These are phyloP conservation scores for Ascocoryne sarcoides DNA, from an alignment of 2,329 filamentous ascomycete genomes.

Conservation along the genomic window DNA sequence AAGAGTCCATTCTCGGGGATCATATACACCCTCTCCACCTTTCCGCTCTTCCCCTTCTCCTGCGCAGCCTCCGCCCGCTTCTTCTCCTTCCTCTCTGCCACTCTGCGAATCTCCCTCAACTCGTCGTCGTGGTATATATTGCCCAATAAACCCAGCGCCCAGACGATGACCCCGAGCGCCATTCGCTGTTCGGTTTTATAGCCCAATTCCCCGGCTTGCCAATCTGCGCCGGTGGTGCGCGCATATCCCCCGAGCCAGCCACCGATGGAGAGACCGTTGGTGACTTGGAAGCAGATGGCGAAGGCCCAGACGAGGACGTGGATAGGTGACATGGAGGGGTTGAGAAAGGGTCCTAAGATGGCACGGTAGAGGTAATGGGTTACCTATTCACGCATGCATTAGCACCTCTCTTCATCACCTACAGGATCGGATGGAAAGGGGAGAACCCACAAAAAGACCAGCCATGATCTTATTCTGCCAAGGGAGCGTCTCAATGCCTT, in stretches of 20 bases:
- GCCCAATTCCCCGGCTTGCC: conserved; percentile 33
- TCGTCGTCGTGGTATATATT: conserved; percentile 90
- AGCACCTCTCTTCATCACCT: neutral
- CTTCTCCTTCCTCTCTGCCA: conserved; percentile 53
- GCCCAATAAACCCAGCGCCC: conserved; percentile 63
- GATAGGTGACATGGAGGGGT: conserved; percentile 89
- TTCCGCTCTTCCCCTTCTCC: conserved; percentile 20
- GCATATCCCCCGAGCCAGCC: conserved; percentile 79
- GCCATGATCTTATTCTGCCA: conserved; percentile 73
- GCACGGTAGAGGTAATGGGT: conserved; percentile 91
- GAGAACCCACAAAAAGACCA: conserved; percentile 45
- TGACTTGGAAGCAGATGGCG: conserved; percentile 66
- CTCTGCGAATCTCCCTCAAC: conserved; percentile 74
- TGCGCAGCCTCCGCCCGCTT: conserved; percentile 30
- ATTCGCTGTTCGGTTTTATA: conserved; percentile 34
- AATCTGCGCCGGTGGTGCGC: conserved; percentile 48
- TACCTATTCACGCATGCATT: conserved; percentile 35
- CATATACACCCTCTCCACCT: conserved; percentile 74
- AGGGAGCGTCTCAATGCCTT: conserved; percentile 52
- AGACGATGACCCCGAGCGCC: conserved; percentile 61
- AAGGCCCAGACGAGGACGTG: conserved; percentile 57
- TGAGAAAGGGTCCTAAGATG: conserved; percentile 69
- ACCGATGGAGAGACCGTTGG: conserved; percentile 70
- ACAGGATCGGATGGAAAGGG: neutral
- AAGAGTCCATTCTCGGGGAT: conserved; percentile 81